phyloP scores from a whole-genome alignment of 495 filamentous ascomycete genomes.

The Thermochaetoides thermophila region DNA sequence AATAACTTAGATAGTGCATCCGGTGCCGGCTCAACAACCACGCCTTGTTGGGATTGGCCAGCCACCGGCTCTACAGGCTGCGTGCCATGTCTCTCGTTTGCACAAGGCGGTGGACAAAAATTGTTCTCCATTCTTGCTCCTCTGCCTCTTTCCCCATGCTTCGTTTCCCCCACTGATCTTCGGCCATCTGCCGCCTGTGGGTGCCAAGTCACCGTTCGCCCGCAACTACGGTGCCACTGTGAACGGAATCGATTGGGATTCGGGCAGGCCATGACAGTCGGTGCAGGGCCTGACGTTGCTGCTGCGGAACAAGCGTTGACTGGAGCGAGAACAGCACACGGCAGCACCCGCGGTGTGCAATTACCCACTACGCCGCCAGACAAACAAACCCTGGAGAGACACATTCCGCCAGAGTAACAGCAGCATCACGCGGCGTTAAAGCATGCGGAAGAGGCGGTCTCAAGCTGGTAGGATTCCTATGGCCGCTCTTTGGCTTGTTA shows the following conservation, averaged over 20 bases:
- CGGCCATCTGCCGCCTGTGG: constrained; percentile 4
- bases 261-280: constrained; percentile 10
- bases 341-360: constrained; percentile 8
- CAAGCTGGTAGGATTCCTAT: too few relatives aligned
- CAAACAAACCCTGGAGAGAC: too few relatives aligned
- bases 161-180: too few relatives aligned
- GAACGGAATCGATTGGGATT: constrained; percentile 12
- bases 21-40: too few relatives aligned
- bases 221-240: constrained; percentile 8
- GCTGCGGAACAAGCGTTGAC: constrained; percentile 1
- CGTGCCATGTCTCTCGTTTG: not conserved
- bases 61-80: not conserved
- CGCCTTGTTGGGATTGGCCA: constrained; percentile 3
- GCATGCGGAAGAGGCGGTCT: too few relatives aligned
- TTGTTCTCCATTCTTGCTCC: constrained; percentile 10
- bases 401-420: too few relatives aligned
- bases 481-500: too few relatives aligned
- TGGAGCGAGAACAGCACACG: constrained; percentile 9
- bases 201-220: constrained; percentile 15
- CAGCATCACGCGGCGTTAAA: too few relatives aligned
- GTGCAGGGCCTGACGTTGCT: constrained; percentile 2
- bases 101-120: constrained; percentile 5
- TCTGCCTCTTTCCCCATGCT: constrained; percentile 5
- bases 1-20: not conserved
- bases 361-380: too few relatives aligned